Conservation (phyloP, 768 basidiomycete genomes). For the Boletus sensibilis region DNA sequence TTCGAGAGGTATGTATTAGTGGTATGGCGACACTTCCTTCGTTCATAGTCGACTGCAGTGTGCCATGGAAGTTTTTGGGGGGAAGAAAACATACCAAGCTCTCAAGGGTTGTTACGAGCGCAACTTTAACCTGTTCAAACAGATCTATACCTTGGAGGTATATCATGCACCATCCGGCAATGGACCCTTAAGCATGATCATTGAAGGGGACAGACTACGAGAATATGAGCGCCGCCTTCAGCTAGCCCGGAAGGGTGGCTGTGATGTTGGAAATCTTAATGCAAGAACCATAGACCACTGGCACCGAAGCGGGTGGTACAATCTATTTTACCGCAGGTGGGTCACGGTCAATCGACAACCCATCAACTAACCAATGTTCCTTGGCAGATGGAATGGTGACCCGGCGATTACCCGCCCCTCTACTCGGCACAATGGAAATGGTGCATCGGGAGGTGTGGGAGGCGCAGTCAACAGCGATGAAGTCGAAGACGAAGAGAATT, state of each 20-base stretch:
- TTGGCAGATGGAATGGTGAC: slow-evolving; percentile 62
- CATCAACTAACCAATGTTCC: slow-evolving; percentile 3
- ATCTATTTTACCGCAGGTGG: slow-evolving; percentile 66
- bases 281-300: slow-evolving; percentile 77
- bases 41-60: slow-evolving; percentile 45
- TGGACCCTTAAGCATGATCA: slow-evolving; percentile 40
- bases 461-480: slow-evolving; percentile 40
- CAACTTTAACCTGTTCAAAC: slow-evolving; percentile 82
- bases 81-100: slow-evolving; percentile 80
- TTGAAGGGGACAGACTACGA: slow-evolving; percentile 63
- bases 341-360: slow-evolving; percentile 4
- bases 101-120: slow-evolving; percentile 85
- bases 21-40: background rate
- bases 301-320: slow-evolving; percentile 77
- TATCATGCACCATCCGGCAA: slow-evolving; percentile 38
- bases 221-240: slow-evolving; percentile 74
- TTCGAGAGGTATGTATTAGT: slow-evolving; percentile 58
- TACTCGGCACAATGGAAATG: slow-evolving; percentile 36
- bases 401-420: slow-evolving; percentile 55
- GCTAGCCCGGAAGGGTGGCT: slow-evolving; percentile 59
- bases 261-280: slow-evolving; percentile 71
- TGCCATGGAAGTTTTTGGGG: slow-evolving; percentile 64
- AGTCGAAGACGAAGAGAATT: slow-evolving; percentile 52
- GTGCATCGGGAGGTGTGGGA: slow-evolving; percentile 28
- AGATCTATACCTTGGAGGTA: slow-evolving; percentile 70